Evolutionary conservation across 176 grass and related monocot genomes (phyloP).

Genomic region (Cenchrus purpureus): DNA sequence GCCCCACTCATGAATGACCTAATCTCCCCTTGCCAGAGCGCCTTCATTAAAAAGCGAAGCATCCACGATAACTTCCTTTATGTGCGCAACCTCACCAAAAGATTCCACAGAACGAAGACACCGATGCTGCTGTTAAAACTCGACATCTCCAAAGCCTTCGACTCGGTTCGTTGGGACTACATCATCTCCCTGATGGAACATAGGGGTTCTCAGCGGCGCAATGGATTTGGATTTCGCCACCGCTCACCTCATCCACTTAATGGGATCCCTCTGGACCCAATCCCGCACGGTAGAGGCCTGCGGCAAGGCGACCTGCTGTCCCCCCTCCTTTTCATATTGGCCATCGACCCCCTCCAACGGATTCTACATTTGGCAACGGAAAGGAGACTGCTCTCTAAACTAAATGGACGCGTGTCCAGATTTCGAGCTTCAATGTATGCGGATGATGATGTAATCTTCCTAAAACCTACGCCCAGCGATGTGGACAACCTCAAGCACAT

Average conservation of each 20-base stretch:
- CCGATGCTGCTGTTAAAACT: background rate
- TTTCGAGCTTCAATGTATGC: background rate
- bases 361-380: background rate
- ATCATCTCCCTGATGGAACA: background rate
- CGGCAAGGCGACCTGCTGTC: background rate
- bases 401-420: fast-evolving
- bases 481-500: background rate
- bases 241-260: background rate
- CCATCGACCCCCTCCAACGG: background rate
- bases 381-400: fast-evolving
- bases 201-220: too few species aligned
- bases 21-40: background rate
- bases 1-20: background rate
- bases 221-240: too few species aligned
- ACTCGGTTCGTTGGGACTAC: background rate
- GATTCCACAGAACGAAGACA: background rate
- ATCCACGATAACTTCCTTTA: background rate
- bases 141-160: background rate
- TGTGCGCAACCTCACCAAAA: fast-evolving
- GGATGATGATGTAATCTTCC: background rate
- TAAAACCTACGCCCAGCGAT: fast-evolving
- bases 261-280: background rate
- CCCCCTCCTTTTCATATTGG: background rate
- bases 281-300: background rate
- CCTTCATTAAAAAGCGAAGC: background rate